phyloP scores from a whole-genome alignment of 2,329 filamentous ascomycete genomes.

The Botryotinia calthae region DNA sequence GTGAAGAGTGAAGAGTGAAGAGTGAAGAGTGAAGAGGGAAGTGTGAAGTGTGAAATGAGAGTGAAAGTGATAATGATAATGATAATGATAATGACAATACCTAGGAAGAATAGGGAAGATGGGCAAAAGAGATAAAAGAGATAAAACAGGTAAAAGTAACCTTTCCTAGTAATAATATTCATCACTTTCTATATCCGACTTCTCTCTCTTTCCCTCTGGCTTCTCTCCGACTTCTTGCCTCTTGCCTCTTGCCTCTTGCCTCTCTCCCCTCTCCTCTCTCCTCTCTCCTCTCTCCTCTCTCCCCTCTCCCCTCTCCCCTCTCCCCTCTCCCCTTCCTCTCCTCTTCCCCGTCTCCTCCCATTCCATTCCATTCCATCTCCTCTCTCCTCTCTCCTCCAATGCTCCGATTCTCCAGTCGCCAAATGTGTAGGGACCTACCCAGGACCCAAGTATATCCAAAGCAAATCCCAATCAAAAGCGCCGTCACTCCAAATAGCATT shows the following conservation, averaged over 20 bases:
- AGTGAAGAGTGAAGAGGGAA: too few species aligned
- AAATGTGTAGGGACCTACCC: neutral
- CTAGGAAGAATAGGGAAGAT: too few species aligned
- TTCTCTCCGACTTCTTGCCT: neutral
- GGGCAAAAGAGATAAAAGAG: too few species aligned
- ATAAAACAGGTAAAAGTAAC: neutral
- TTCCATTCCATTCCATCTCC: too few species aligned
- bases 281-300: neutral
- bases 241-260: neutral
- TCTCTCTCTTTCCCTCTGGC: neutral
- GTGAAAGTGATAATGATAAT: too few species aligned
- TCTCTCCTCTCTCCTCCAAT: neutral
- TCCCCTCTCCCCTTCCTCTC: neutral
- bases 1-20: too few species aligned
- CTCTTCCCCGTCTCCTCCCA: too few species aligned
- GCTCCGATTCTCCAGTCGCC: neutral
- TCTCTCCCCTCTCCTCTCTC: neutral
- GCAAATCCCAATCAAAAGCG: neutral
- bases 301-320: neutral
- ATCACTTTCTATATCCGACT: neutral
- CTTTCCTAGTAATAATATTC: neutral
- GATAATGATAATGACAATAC: too few species aligned
- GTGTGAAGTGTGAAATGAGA: too few species aligned
- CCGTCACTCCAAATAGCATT: neutral
- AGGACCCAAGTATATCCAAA: too few species aligned